Conservation (phyloP, 75 land plant genomes). For the Ceratopteris richardii region DNA sequence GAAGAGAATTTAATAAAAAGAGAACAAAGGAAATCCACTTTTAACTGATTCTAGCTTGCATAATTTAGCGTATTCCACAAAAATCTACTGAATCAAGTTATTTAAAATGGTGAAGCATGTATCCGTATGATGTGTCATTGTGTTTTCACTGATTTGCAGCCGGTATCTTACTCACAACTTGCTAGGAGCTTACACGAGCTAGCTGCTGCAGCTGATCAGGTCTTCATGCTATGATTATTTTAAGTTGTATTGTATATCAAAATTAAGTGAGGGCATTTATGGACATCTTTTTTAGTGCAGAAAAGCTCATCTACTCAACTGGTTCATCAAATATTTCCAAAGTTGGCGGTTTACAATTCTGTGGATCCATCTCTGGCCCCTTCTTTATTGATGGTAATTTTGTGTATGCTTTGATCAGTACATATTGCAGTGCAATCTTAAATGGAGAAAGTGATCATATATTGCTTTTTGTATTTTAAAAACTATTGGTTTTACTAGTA, state of each 20-base stretch:
- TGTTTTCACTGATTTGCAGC: too few relatives aligned
- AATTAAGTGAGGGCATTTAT: too few relatives aligned
- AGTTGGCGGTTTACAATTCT: constrained; percentile 96
- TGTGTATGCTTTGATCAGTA: neutral
- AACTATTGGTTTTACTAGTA: too few relatives aligned
- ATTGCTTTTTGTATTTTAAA: too few relatives aligned
- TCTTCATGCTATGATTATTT: constrained; percentile 8
- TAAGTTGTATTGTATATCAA: neutral
- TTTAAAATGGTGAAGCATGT: too few relatives aligned
- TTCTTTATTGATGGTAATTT: constrained; percentile 81
- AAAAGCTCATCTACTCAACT: constrained; percentile 84
- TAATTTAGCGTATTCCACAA: too few relatives aligned
- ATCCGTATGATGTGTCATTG: too few relatives aligned
- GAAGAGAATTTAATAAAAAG: too few relatives aligned
- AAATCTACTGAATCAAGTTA: too few relatives aligned
- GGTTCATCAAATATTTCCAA: constrained; percentile 87
- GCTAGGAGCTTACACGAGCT: constrained; percentile 87
- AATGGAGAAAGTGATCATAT: neutral
- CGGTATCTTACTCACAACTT: constrained; percentile 86
- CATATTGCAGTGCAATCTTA: neutral
- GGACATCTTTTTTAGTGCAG: constrained; percentile 26
- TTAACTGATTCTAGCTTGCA: too few relatives aligned
- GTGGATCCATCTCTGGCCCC: constrained; percentile 98
- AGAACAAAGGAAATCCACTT: too few relatives aligned
- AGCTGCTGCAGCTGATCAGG: constrained; percentile 92